Conservation (phyloP, 805 yeast species). For the Teunomyces kruisii region DNA sequence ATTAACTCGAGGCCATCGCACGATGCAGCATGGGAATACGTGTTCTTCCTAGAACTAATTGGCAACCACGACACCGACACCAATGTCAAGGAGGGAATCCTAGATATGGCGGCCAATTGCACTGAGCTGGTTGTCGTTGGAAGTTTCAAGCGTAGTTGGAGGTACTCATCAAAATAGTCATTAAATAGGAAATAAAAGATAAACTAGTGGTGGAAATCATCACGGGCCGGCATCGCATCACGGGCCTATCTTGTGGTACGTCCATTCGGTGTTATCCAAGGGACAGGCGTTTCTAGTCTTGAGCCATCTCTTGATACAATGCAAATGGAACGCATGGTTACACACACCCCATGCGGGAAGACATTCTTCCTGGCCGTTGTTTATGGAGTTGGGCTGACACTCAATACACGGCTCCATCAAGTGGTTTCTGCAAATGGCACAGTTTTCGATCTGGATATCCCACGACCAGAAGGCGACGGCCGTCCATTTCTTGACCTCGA, state of each 20-base stretch:
- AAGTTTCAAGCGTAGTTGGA: slow-evolving; percentile 46
- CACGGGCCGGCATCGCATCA: too few species aligned
- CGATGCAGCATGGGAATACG: slow-evolving; percentile 71
- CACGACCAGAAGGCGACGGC: slow-evolving; percentile 99
- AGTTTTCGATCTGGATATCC: slow-evolving; percentile 93
- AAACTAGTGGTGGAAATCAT: too few species aligned
- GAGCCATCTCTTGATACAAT: slow-evolving; percentile 94
- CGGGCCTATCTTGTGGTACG: slow-evolving; percentile 65
- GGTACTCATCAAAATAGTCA: slow-evolving; percentile 20
- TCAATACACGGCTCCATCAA: slow-evolving; percentile 98
- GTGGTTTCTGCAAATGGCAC: slow-evolving; percentile 98
- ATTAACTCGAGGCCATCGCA: slow-evolving; percentile 79
- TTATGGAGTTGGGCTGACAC: slow-evolving; percentile 82
- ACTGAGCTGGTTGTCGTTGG: slow-evolving; percentile 60
- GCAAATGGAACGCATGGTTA: slow-evolving; percentile 97
- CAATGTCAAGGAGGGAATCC: slow-evolving; percentile 33
- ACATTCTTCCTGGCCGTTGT: slow-evolving; percentile 67
- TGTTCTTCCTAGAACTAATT: slow-evolving; percentile 74
- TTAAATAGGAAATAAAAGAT: not conserved
- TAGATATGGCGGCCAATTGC: slow-evolving; percentile 45
- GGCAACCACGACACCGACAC: slow-evolving; percentile 35
- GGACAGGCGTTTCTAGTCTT: slow-evolving; percentile 96
- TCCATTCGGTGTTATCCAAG: slow-evolving; percentile 90
- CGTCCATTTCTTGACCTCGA: slow-evolving; percentile 96
- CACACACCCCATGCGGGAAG: slow-evolving; percentile 97